Evolutionary conservation across 768 basidiomycete genomes (phyloP), one percentile per base, ranked within the genome.

Genomic region (Boletus pseudopeckii): DNA sequence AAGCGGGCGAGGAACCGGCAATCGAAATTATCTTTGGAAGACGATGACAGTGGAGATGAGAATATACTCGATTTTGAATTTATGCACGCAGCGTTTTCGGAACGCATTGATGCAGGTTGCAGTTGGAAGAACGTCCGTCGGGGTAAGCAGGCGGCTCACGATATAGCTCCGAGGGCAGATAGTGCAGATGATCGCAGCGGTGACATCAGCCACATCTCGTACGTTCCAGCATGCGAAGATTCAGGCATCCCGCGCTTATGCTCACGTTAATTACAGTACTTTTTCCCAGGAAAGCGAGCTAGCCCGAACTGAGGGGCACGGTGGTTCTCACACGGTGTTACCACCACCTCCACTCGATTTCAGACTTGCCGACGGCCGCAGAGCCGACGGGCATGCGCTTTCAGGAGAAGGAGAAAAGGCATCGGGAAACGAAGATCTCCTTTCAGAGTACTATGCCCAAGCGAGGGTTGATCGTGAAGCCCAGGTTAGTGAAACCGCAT

Each of bases 381-480:
- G 52, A 24, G n/a, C 24, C 24, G 39, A 49, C n/a, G 48, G 33
- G 2, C 50, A 8, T 37, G 53, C 48, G 32, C 34, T 9, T 38
- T 45, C 45, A 17, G 43, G 38, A 20, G 46, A 43, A 37, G 55
- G 8, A n/a, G 41, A 36, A 26, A 56, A 42, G 30, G 37, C 44
- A 28, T 33, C 26, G 14, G 59, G 56, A 34, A 50, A 20, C 14
- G 58, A 55, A 37, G 87, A 90, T 63, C 85, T 88, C 0, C 71
- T 90, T 48, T 79, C 80, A 1, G 78, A 83, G 56, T 88, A 85
- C 61, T 89, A 88, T 60, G 75, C 71, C 4, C 69, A 76, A 58
- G 88, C 86, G 2, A 77, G 69, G 45, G 79, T 75, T 17, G 77
- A 81, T 37, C 66, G 60, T 24, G 79, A 81, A 24, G 72, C 66